phyloP scores from a whole-genome alignment of 768 basidiomycete species.

The Strobilomyces dryophilus region DNA sequence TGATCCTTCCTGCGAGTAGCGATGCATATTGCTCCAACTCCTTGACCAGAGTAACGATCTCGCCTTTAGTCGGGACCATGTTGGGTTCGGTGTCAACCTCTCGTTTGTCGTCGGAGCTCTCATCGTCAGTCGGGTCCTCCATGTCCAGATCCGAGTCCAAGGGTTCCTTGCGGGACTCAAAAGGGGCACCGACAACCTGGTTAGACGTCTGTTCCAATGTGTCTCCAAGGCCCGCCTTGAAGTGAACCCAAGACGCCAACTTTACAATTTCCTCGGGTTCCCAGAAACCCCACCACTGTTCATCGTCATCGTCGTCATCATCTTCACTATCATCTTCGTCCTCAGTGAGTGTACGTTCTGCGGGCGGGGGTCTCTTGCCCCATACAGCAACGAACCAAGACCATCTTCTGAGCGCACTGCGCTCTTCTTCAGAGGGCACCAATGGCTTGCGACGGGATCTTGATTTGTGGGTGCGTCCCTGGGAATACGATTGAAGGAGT shows the following conservation, averaged over 20 bases:
- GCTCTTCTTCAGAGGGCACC: slow-evolving; percentile 43
- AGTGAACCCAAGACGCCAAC: slow-evolving; percentile 61
- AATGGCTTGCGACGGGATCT: slow-evolving; percentile 38
- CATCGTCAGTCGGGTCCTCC: slow-evolving; percentile 13
- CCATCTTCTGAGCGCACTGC: slow-evolving; percentile 57
- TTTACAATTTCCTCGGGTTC: slow-evolving; percentile 60
- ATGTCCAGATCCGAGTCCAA: slow-evolving; percentile 18
- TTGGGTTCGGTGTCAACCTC: slow-evolving; percentile 1
- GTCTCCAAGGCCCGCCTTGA: slow-evolving; percentile 41
- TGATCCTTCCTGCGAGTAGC: slow-evolving; percentile 55
- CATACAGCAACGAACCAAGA: slow-evolving; percentile 76
- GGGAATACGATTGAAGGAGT: slow-evolving; percentile 21
- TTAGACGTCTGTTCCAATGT: slow-evolving; percentile 7
- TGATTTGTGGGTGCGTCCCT: slow-evolving; percentile 28
- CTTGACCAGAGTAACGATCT: slow-evolving; percentile 46
- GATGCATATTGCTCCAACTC: slow-evolving; percentile 57
- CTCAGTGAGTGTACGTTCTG: slow-evolving; percentile 24
- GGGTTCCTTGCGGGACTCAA: not conserved
- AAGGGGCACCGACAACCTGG: not conserved
- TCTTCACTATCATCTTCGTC: slow-evolving; percentile 25
- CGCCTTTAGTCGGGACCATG: slow-evolving; percentile 24
- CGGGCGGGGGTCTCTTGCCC: slow-evolving; percentile 47
- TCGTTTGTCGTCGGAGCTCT: slow-evolving; percentile 3
- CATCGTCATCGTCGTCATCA: slow-evolving; percentile 32
- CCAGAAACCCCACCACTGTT: slow-evolving; percentile 77